phyloP scores from a whole-genome alignment of 192 early-diverging fungal genomes.

The Chytriomyces sp. region DNA sequence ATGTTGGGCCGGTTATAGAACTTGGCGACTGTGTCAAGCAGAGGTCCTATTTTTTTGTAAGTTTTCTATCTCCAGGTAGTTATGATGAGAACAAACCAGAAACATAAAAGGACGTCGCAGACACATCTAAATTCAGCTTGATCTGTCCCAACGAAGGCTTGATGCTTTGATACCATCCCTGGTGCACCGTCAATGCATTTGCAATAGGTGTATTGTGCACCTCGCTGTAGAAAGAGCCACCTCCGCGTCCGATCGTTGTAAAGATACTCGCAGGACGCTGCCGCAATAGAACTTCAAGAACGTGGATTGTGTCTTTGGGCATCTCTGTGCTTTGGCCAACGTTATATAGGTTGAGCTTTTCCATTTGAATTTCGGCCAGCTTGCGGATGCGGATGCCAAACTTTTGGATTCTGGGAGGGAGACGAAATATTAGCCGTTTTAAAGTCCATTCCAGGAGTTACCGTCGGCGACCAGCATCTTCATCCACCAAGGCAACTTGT shows the following conservation, averaged over 20 bases:
- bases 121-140: conserved; percentile 38
- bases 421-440: background rate
- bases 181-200: conserved; percentile 30
- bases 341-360: conserved; percentile 13
- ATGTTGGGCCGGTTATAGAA: conserved; percentile 22
- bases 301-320: conserved; percentile 9
- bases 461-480: conserved; percentile 21
- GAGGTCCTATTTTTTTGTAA: conserved; percentile 9
- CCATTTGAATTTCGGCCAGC: conserved; percentile 22
- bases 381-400: conserved; percentile 20
- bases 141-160: conserved; percentile 24
- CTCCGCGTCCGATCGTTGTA: conserved; percentile 25
- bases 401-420: conserved; percentile 19
- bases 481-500: conserved; percentile 24
- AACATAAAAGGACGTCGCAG: conserved; percentile 35
- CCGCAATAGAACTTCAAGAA: conserved; percentile 28
- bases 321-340: background rate
- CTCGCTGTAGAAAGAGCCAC: conserved; percentile 28
- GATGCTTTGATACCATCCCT: conserved; percentile 41
- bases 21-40: conserved; percentile 26
- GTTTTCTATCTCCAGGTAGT: background rate
- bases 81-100: conserved; percentile 17
- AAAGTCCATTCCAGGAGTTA: background rate
- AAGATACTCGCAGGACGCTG: conserved; percentile 20
- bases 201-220: conserved; percentile 21